Conservation (phyloP, 192 early-diverging fungal species). For the Podila epigama region DNA sequence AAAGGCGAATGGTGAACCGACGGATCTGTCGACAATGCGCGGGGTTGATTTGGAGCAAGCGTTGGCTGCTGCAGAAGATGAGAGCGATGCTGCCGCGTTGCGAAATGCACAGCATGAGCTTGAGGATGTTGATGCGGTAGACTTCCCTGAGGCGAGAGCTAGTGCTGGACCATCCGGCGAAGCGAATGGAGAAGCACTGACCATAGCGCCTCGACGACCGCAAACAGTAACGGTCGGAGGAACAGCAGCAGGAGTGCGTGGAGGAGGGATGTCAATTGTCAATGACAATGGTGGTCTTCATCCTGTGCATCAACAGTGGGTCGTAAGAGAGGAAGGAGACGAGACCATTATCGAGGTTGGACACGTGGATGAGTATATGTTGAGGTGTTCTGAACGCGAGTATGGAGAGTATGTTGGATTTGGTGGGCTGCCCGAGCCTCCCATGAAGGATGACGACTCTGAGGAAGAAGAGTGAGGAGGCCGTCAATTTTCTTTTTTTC, state of each 20-base stretch:
- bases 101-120: conserved; percentile 62
- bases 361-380: conserved; percentile 80
- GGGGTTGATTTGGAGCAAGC: conserved; percentile 63
- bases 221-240: conserved; percentile 16
- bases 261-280: conserved; percentile 15
- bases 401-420: conserved; percentile 64
- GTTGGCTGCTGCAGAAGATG: conserved; percentile 68
- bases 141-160: conserved; percentile 62
- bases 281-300: conserved; percentile 18
- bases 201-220: too few relatives aligned
- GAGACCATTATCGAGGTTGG: conserved; percentile 57
- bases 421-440: conserved; percentile 49
- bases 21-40: conserved; percentile 29
- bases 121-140: conserved; percentile 61
- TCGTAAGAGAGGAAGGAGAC: conserved; percentile 23
- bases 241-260: conserved; percentile 16
- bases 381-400: conserved; percentile 65
- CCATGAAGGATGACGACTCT: conserved; percentile 2
- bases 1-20: conserved; percentile 18
- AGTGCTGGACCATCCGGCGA: conserved; percentile 41
- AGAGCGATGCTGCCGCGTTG: conserved; percentile 67
- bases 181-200: too few relatives aligned
- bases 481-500: too few relatives aligned
- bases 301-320: conserved; percentile 6
- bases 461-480: neutral